A percentile compares a stretch with the other conserved stretches of the same genome.
Evolutionary conservation across 306 rosid species (phyloP).

Genomic region (Trifolium fragiferum): DNA sequence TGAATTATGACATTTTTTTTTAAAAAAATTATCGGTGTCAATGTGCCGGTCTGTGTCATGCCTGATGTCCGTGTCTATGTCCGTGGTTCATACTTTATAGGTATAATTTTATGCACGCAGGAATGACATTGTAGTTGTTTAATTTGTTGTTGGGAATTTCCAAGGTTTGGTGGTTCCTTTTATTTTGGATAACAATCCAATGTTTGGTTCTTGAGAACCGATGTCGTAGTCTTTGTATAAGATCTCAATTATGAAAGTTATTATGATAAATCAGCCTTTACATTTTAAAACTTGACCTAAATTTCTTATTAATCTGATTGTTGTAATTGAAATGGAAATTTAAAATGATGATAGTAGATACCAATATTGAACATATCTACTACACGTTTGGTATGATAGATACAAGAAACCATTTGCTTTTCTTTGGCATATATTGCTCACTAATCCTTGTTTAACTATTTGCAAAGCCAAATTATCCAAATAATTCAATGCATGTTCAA

Average conservation of each 20-base stretch:
- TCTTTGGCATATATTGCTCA: no score
- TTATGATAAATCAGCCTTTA: neutral
- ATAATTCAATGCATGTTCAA: no score
- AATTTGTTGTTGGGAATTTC: conserved; percentile 1
- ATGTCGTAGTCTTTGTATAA: neutral
- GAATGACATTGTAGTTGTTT: conserved; percentile 5
- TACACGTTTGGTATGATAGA: no score
- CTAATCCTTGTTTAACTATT: no score
- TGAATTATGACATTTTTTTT: no score
- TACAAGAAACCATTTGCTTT: no score
- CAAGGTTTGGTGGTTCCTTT: neutral
- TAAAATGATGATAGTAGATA: no score
- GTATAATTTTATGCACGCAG: conserved; percentile 10
- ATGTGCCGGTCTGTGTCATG: no score
- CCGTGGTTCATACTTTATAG: neutral
- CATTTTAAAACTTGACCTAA: neutral
- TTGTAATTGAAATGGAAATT: neutral
- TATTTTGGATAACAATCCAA: neutral
- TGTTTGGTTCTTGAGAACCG: neutral
- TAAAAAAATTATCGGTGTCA: no score
- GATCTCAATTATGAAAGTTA: neutral
- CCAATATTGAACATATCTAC: no score
- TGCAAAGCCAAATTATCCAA: no score
- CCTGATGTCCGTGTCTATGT: no score
- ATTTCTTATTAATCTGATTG: neutral